These are phyloP conservation scores for Bipolaris bicolor DNA, from an alignment of 2,329 filamentous ascomycete species.

Conservation along the genomic window DNA sequence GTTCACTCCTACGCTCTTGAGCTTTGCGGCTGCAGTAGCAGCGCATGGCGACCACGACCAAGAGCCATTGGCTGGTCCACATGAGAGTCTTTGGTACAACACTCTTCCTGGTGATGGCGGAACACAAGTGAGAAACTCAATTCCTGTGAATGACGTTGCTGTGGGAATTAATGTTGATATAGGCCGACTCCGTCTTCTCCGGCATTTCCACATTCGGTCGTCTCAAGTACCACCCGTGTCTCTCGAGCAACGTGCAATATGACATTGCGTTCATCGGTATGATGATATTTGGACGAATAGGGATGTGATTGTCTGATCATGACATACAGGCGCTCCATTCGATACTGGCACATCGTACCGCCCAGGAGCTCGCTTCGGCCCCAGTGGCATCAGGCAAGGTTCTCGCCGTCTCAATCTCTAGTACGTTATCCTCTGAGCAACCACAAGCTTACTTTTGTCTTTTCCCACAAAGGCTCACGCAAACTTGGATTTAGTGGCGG, in stretches of 20 bases:
- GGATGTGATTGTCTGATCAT: slow-evolving; percentile 12
- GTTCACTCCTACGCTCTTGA: slow-evolving; percentile 31
- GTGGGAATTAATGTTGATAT: slow-evolving; percentile 22
- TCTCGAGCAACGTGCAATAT: slow-evolving; percentile 73
- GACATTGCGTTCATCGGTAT: slow-evolving; percentile 85
- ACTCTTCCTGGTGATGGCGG: slow-evolving; percentile 81
- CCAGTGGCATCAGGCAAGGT: slow-evolving; percentile 84
- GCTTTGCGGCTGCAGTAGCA: slow-evolving; percentile 58
- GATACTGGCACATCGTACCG: slow-evolving; percentile 87
- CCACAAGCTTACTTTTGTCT: slow-evolving; percentile 50
- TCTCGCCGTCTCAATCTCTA: slow-evolving; percentile 86
- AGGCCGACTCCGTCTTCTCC: slow-evolving; percentile 88
- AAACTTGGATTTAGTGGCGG: slow-evolving; percentile 71
- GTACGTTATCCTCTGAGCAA: slow-evolving; percentile 60
- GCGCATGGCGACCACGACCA: slow-evolving; percentile 68
- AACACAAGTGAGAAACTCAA: slow-evolving; percentile 67
- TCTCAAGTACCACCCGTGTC: slow-evolving; percentile 76
- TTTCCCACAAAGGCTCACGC: slow-evolving; percentile 53
- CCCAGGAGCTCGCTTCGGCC: slow-evolving; percentile 82
- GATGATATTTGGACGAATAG: slow-evolving; percentile 12
- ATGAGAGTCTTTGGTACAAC: slow-evolving; percentile 81
- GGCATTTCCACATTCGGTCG: slow-evolving; percentile 87
- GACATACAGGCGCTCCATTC: slow-evolving; percentile 71
- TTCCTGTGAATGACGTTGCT: background rate
- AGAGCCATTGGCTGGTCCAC: slow-evolving; percentile 69